These are phyloP conservation scores for Pseudocercospora musae DNA, from an alignment of 2,329 filamentous ascomycete genomes.

Conservation along the genomic window DNA sequence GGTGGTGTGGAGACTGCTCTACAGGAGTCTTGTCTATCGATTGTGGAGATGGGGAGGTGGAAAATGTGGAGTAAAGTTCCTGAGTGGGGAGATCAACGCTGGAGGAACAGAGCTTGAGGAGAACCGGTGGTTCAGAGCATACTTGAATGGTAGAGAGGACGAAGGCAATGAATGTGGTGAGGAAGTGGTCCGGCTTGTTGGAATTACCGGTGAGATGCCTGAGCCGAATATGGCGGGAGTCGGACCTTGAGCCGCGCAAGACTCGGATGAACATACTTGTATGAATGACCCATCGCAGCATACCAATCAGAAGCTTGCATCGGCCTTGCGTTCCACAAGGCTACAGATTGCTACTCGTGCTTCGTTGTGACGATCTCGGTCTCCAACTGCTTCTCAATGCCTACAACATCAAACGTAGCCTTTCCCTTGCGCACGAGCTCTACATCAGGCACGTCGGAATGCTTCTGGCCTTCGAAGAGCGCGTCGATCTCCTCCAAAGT, in stretches of 20 bases:
- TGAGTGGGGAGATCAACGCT: conserved; percentile 17
- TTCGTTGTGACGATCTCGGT: conserved; percentile 19
- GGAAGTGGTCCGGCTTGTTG: conserved; percentile 30
- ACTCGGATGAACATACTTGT: neutral
- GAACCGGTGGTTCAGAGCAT: conserved; percentile 22
- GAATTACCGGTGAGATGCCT: conserved; percentile 20
- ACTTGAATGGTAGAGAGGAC: conserved; percentile 9
- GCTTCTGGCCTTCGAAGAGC: conserved; percentile 32
- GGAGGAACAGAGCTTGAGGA: conserved; percentile 10
- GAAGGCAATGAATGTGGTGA: conserved; percentile 27
- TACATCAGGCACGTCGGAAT: conserved; percentile 26
- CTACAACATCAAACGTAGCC: conserved; percentile 18
- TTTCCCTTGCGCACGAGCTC: conserved; percentile 23
- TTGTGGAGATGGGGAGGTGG: conserved; percentile 37
- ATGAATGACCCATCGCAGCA: neutral
- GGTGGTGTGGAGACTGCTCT: conserved; percentile 36
- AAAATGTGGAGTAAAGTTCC: conserved; percentile 32
- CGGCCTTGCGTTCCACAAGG: neutral
- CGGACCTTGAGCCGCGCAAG: conserved; percentile 10
- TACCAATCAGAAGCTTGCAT: neutral
- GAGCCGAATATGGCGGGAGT: conserved; percentile 22
- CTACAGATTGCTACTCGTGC: conserved; percentile 1
- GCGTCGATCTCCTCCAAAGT: conserved; percentile 34
- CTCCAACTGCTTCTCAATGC: conserved; percentile 21
- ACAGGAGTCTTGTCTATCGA: conserved; percentile 33